Evolutionary conservation across 2,329 filamentous ascomycete species (phyloP).

Genomic region (Ilyonectria robusta): DNA sequence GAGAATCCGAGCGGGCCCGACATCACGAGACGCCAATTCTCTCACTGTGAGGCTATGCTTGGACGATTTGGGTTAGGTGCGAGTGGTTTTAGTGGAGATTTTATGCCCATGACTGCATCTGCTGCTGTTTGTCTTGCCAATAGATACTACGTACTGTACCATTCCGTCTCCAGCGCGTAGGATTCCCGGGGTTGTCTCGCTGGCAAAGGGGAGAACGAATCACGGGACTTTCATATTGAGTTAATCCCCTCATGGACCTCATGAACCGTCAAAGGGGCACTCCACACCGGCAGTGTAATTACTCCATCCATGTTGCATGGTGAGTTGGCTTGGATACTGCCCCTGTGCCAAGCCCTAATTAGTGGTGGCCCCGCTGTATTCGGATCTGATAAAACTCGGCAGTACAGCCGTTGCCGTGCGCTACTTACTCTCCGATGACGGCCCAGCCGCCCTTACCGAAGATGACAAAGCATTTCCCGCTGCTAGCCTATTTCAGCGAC

Average conservation of each 20-base stretch:
- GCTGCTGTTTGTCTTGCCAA: neutral
- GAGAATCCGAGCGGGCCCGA: slow-evolving; percentile 16
- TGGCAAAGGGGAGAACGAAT: too few species aligned
- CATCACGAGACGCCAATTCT: slow-evolving; percentile 12
- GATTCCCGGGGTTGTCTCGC: too few species aligned
- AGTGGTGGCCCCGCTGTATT: too few species aligned
- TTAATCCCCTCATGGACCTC: too few species aligned
- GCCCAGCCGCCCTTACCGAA: neutral
- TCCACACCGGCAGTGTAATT: too few species aligned
- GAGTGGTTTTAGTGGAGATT: neutral
- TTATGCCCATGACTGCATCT: neutral
- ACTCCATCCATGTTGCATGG: too few species aligned
- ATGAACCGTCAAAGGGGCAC: too few species aligned
- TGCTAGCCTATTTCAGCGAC: neutral
- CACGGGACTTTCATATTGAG: too few species aligned
- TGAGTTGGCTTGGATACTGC: too few species aligned
- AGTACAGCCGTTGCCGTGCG: neutral
- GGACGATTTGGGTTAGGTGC: neutral
- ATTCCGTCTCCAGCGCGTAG: too few species aligned
- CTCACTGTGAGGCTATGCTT: neutral
- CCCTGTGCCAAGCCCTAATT: too few species aligned
- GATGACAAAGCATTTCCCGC: neutral
- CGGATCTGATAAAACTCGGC: neutral
- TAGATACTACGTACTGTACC: too few species aligned
- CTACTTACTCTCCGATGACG: neutral